Evolutionary conservation across 2,329 filamentous ascomycete genomes (phyloP), one percentile per base, ranked within the genome.

Genomic region (Pleoardoris graminearum): DNA sequence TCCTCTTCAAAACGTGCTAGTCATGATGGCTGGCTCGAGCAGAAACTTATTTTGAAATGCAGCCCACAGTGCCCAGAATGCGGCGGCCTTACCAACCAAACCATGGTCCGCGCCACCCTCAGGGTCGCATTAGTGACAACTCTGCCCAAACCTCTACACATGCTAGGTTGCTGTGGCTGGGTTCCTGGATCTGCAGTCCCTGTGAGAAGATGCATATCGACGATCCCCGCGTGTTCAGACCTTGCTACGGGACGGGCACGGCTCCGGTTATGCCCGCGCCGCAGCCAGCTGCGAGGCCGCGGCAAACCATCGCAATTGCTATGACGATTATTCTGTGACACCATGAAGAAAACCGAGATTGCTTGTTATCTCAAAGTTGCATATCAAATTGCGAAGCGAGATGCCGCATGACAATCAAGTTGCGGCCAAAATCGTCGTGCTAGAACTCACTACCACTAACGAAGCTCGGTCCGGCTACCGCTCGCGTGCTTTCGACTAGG

Each of bases 41-140:
- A 12, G 14, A 33, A n/a, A 14, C 14, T 12, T 14, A 14, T n/a
- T 33, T 33, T 12, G n/a, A 7, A 33, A 33, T 16, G 37, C 22
- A 23, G 14, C 21, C 19, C 12, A n/a, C n/a, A n/a, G n/a, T n/a
- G 5, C 25, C 25, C 25, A 27, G 5, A 27, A 10, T 27, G 25
- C 25, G 25, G 10, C 10, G 25, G 25, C 25, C 10, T 27, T 27
- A 27, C 25, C 25, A 27, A 10, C 6, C 25, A 16, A 43, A 30
- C 39, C 39, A 17, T 43, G 39, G 39, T 43, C 27, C 38, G 25
- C 27, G 38, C 22, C n/a, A n/a, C n/a, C n/a, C n/a, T n/a, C n/a
- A 41, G 38, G 22, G 38, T 41, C 22, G 14, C 38, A 27, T n/a
- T 11, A 32, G 30, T 16, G n/a, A 30, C n/a, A 30, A 43, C 16